Conservation (phyloP, 2,329 filamentous ascomycete species). For the Alternaria sp. region DNA sequence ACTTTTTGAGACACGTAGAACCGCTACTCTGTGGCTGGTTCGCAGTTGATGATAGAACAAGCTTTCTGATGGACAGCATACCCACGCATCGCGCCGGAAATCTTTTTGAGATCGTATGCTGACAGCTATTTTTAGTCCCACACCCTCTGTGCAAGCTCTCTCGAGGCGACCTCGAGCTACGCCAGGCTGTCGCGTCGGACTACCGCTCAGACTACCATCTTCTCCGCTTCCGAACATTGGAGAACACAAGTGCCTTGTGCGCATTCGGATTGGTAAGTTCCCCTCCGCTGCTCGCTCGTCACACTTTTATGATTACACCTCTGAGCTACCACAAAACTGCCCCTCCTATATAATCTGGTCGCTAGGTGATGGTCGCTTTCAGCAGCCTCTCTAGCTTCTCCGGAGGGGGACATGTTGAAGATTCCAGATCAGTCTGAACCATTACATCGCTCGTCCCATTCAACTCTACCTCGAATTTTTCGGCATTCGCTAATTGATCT, state of each 20-base stretch:
- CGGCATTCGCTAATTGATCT: no score
- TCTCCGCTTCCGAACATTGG: background rate
- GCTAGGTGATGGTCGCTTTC: background rate
- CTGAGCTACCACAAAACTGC: background rate
- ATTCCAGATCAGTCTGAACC: background rate
- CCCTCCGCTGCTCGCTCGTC: background rate
- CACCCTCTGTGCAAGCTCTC: background rate
- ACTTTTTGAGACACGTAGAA: background rate
- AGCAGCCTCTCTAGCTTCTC: background rate
- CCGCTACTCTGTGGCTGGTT: background rate
- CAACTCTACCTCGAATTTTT: no score
- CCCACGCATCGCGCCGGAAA: background rate
- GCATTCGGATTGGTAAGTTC: background rate
- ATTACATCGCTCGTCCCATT: background rate
- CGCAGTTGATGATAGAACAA: background rate
- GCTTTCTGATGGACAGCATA: background rate
- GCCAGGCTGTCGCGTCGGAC: background rate
- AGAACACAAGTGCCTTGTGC: background rate
- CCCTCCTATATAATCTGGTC: background rate
- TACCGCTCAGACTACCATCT: background rate
- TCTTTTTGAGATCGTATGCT: background rate
- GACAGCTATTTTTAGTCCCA: background rate
- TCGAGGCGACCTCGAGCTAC: background rate
- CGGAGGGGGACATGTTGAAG: background rate
- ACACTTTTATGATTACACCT: background rate